Percentiles rank a stretch among this genome's conserved stretches.
Conservation (phyloP, 371 early-diverging fungal species). For the Syncephalis fuscata region DNA sequence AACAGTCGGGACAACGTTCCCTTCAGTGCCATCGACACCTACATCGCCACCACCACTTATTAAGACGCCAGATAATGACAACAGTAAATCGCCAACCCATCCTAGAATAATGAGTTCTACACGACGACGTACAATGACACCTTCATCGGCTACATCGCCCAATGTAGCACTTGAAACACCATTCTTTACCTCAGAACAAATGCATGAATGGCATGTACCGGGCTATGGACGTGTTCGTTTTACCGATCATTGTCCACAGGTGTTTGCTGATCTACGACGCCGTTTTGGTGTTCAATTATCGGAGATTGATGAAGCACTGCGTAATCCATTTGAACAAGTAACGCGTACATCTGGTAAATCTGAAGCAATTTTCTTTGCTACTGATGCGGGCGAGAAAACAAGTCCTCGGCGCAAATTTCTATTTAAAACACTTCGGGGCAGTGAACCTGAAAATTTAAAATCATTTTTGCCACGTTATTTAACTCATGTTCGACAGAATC, state of each 20-base stretch:
- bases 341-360: constrained; percentile 27
- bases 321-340: constrained; percentile 13
- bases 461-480: constrained; percentile 25
- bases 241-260: constrained; percentile 29
- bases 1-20: neutral
- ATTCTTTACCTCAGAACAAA: constrained; percentile 18
- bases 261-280: constrained; percentile 24
- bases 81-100: neutral
- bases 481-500: constrained; percentile 17
- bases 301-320: constrained; percentile 21
- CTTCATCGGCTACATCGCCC: neutral
- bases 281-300: constrained; percentile 19
- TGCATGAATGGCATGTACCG: constrained; percentile 29
- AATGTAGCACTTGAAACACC: constrained; percentile 12
- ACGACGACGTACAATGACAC: neutral
- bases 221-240: constrained; percentile 26
- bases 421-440: constrained; percentile 31
- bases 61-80: neutral
- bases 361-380: constrained; percentile 29
- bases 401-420: constrained; percentile 16
- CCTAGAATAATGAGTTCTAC: constrained; percentile 8
- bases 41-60: neutral
- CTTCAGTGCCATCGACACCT: neutral
- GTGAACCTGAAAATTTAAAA: constrained; percentile 28
- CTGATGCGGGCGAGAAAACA: constrained; percentile 9